Percentiles rank a stretch among this genome's conserved stretches.
Evolutionary conservation across 176 grass and related monocot species (phyloP).

Genomic region (Zoysia japonica): DNA sequence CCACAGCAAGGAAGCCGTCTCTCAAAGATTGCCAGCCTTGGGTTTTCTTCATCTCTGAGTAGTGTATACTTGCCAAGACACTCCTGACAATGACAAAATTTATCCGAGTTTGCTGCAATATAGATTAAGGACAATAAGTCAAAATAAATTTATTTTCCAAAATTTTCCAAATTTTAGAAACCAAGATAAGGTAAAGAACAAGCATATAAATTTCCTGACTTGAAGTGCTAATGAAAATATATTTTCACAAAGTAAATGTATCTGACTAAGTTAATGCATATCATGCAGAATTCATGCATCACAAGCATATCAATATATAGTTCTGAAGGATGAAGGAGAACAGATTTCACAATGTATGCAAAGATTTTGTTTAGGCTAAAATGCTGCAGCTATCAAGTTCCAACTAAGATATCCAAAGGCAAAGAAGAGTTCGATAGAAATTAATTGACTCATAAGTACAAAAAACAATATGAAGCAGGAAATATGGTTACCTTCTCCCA

Average conservation of each 20-base stretch:
- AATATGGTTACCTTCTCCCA: conserved; percentile 51
- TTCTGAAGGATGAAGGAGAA: not conserved
- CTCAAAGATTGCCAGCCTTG: conserved; percentile 76
- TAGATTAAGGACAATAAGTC: conserved; percentile 2
- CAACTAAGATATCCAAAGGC: not conserved
- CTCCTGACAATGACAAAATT: conserved; percentile 57
- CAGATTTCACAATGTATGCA: not conserved
- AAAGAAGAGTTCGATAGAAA: not conserved
- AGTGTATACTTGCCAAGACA: conserved; percentile 64
- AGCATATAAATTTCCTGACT: not conserved
- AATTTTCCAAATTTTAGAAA: not conserved
- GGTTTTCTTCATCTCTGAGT: conserved; percentile 86
- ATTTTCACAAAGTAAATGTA: not conserved
- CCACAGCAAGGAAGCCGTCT: conserved; percentile 81
- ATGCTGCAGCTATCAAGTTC: not conserved
- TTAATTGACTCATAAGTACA: conserved; percentile 10
- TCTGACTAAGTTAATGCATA: not conserved
- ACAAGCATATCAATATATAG: not conserved
- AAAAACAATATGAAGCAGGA: not conserved
- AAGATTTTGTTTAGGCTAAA: too few relatives aligned
- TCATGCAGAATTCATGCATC: not conserved
- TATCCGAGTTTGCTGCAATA: conserved; percentile 44
- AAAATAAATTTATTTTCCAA: not conserved
- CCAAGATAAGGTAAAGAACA: not conserved
- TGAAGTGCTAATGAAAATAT: not conserved